phyloP scores from a whole-genome alignment of 169 alveolate genomes.

The Cryptosporidium canis region DNA sequence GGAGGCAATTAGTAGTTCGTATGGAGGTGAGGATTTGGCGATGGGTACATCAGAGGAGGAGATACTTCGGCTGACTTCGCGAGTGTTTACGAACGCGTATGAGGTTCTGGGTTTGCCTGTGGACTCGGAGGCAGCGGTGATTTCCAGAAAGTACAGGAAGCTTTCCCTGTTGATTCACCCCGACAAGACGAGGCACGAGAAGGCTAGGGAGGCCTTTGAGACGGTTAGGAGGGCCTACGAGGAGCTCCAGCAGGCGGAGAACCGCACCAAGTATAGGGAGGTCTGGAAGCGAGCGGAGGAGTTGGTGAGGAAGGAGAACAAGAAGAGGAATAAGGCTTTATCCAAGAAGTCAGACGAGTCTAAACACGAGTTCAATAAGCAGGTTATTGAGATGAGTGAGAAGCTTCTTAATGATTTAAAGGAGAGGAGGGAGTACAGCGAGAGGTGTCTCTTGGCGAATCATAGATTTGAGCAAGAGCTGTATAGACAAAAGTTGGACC shows the following conservation, averaged over 20 bases:
- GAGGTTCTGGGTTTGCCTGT: constrained; percentile 77
- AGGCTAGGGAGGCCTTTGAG: constrained; percentile 89
- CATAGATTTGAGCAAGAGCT: constrained; percentile 72
- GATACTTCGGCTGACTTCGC: constrained; percentile 76
- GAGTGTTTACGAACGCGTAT: constrained; percentile 77
- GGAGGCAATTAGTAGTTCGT: constrained; percentile 30
- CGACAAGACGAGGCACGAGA: constrained; percentile 87
- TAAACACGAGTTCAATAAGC: constrained; percentile 78
- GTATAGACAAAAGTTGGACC: constrained; percentile 34
- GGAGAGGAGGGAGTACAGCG: constrained; percentile 86
- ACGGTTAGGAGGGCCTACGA: constrained; percentile 82
- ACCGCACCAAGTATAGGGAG: constrained; percentile 80
- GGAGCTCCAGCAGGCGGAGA: constrained; percentile 82
- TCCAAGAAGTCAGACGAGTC: constrained; percentile 9
- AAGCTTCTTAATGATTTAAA: constrained; percentile 78
- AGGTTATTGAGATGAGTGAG: constrained; percentile 83
- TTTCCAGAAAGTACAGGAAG: constrained; percentile 76
- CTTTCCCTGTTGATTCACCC: constrained; percentile 89
- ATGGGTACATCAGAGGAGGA: constrained; percentile 79
- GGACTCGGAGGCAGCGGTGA: constrained; percentile 77
- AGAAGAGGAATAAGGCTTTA: constrained; percentile 72
- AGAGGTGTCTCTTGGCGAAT: constrained; percentile 83
- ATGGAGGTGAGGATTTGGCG: not conserved
- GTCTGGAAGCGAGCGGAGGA: constrained; percentile 84
- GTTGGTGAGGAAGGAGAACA: constrained; percentile 78